Base-by-base conservation (phyloP, 768 basidiomycete species). In the Serendipita indica region DNA sequence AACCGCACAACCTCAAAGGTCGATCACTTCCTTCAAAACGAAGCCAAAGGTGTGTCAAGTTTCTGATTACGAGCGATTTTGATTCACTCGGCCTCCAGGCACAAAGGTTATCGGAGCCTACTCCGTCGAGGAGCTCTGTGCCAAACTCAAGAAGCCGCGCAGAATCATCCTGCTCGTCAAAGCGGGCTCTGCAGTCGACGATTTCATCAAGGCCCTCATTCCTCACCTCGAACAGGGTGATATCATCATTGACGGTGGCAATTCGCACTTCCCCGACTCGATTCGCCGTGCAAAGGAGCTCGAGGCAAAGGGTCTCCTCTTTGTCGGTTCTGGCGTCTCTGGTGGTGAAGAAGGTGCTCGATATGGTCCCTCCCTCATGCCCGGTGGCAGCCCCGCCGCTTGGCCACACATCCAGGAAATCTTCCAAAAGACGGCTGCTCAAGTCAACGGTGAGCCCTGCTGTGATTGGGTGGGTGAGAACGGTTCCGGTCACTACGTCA, bases 381-480 rank as follows among this genome's bases (percentile, higher is more conserved):
- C 96, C 62, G 96, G 96, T 76, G 96, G 96, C 66, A 89, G 88
- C 37, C 67, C 81, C 56, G 86, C 82, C 63, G 96, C 96, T 32
- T 99, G 96, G 96, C 90, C 91, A 25, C 77, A 79, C 64, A 97
- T 99, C 75, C 93, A 97, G 78, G 80, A 89, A 62, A 98, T 99
- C 68, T 99, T 99, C 85, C 96, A 99, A 75, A 89, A 89, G 72
- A 86, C 94, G 56, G 82, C 96, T 63, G 96, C 96, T 60, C 91
- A 98, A 70, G 89, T 86, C 62, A 77, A 89, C 58, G 91, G 91
- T 62, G 89, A 89, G 65, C 96, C 96, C 32, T 99, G 96, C 78
- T 97, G 94, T 70, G 96, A 99, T 75, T 99, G 96, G 96, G 94
- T 99, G 66, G 96, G 96, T 45, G 88, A 93, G 73, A 85, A 83